phyloP scores from a whole-genome alignment of 225 moss, liverwort and hornwort species.

The Sphagnum tenellum region DNA sequence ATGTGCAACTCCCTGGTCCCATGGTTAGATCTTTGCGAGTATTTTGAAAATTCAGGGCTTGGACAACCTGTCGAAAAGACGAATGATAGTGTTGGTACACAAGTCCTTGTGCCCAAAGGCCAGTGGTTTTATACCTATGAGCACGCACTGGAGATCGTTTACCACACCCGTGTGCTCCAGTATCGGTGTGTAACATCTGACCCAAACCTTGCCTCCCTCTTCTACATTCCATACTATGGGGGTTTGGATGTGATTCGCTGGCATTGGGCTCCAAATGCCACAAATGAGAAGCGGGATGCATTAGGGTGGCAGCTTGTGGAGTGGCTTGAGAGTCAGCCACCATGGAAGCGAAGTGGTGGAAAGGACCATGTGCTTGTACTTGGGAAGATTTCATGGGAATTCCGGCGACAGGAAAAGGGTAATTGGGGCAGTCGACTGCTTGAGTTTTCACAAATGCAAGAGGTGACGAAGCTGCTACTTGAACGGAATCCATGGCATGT shows the following conservation, averaged over 20 bases:
- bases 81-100: slow-evolving; percentile 24
- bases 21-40: slow-evolving; percentile 82
- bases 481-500: slow-evolving; percentile 88
- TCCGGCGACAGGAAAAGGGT: slow-evolving; percentile 38
- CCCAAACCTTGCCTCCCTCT: slow-evolving; percentile 41
- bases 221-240: slow-evolving; percentile 87
- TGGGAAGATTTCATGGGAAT: slow-evolving; percentile 94
- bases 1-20: slow-evolving; percentile 59
- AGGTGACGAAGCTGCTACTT: slow-evolving; percentile 66
- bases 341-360: slow-evolving; percentile 63
- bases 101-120: slow-evolving; percentile 45
- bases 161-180: slow-evolving; percentile 55
- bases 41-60: slow-evolving; percentile 63
- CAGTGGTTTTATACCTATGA: slow-evolving; percentile 82
- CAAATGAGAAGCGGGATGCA: slow-evolving; percentile 55
- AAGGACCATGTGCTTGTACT: slow-evolving; percentile 72
- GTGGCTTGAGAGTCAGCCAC: slow-evolving; percentile 67
- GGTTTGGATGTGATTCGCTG: slow-evolving; percentile 94
- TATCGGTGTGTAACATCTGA: slow-evolving; percentile 66
- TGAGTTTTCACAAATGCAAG: slow-evolving; percentile 46
- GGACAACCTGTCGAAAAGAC: slow-evolving; percentile 35
- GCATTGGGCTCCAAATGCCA: slow-evolving; percentile 70
- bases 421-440: slow-evolving; percentile 82
- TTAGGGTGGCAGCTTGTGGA: slow-evolving; percentile 53
- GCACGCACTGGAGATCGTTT: slow-evolving; percentile 76